Conservation (phyloP, 2,329 filamentous ascomycete species). For the Anisogramma anomala region DNA sequence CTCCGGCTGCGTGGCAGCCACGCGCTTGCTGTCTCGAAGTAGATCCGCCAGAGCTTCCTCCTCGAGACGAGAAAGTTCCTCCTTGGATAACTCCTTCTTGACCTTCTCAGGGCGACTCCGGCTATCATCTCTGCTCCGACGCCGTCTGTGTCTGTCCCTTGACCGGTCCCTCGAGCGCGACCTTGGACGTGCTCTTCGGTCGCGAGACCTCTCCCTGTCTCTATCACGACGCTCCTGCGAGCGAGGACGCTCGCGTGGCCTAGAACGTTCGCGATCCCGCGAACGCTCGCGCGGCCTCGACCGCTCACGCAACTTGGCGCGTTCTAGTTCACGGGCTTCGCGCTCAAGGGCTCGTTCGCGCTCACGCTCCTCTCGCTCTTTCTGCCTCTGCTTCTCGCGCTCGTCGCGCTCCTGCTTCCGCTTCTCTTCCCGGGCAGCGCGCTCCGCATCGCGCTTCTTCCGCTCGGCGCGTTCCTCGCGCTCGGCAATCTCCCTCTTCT, state of each 20-base stretch:
- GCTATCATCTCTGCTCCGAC: conserved; percentile 25
- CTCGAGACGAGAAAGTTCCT: conserved; percentile 46
- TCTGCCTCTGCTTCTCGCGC: conserved; percentile 29
- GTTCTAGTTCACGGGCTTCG: conserved; percentile 33
- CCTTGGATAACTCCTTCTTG: conserved; percentile 45
- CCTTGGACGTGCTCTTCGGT: conserved; percentile 25
- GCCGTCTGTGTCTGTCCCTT: conserved; percentile 23
- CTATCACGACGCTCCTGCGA: conserved; percentile 20
- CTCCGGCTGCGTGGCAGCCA: conserved; percentile 37
- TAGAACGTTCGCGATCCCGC: conserved; percentile 25
- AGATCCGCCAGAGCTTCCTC: conserved; percentile 47
- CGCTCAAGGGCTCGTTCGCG: conserved; percentile 42
- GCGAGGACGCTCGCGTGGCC: conserved; percentile 16
- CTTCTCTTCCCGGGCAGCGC: conserved; percentile 22
- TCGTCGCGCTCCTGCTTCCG: conserved; percentile 26
- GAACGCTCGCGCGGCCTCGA: conserved; percentile 15
- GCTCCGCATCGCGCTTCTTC: conserved; percentile 24
- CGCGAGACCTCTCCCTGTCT: conserved; percentile 21
- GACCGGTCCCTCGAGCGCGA: conserved; percentile 20
- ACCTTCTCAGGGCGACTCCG: conserved; percentile 31
- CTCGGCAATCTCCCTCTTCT: conserved; percentile 45
- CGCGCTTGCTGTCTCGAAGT: conserved; percentile 45
- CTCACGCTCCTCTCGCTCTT: conserved; percentile 29
- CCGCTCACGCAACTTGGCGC: conserved; percentile 29
- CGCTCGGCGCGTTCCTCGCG: conserved; percentile 31